Evolutionary conservation across 345 rosid species (phyloP), one percentile per base, ranked within the genome.

Genomic region (Corchorus capsularis): DNA sequence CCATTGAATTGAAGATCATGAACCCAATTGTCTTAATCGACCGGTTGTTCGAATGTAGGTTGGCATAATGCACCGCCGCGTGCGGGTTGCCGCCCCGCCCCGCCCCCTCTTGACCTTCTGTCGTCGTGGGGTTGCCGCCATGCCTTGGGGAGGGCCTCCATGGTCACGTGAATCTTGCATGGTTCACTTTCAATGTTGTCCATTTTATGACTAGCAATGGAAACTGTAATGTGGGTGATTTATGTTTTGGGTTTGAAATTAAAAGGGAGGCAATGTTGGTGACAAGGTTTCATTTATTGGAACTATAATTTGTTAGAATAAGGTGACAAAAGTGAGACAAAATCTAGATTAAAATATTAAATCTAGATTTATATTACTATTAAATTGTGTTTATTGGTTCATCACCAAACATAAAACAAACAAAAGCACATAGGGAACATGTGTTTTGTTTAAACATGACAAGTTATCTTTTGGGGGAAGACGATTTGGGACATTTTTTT

Each of bases 361-460:
- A 63, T 63, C 49, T 37, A 37, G 39, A 17, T 61, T 45, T 14
- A 19, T 8, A 19, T 2, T n/a, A n/a, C n/a, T n/a, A 7, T 55
- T 60, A 32, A 32, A 17, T 22, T 8, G 16, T 69, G 60, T 69
- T 52, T 16, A 63, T 39, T 39, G 3, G 8, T 69, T 34, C 60
- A 34, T 8, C 72, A 68, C 57, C 34, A 22, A 67, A 69, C 54
- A 20, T 46, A 66, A 66, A 43, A 66, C 54, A 46, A 46, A 66
- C 37, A 46, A 39, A 67, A 67, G 7, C 73, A 49, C 43, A 46
- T 47, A 6, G 37, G 60, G 72, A 68, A 69, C 11, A 69, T 9
- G 16, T 50, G 45, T 50, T 69, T 15, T 32, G 59, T 69, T 69
- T 69, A 32, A 50, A 8, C 72, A 15, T 16, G 72, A 69, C 45